These are phyloP conservation scores for Aspergillus jensenii DNA, from an alignment of 2,329 filamentous ascomycete genomes.

Conservation along the genomic window DNA sequence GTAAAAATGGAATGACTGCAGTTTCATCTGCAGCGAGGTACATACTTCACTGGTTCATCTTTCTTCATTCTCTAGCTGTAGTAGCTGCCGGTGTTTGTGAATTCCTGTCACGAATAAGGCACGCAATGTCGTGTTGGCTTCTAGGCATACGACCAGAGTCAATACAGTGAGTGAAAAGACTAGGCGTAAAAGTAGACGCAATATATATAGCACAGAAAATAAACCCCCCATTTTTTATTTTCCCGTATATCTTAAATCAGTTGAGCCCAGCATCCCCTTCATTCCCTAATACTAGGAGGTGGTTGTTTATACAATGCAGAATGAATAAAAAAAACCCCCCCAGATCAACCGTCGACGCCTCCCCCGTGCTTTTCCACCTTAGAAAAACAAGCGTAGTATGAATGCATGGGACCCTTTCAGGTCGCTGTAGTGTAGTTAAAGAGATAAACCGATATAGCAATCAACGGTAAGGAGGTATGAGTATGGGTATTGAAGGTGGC, in stretches of 20 bases:
- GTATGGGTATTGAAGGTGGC: not conserved
- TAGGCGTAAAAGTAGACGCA: not conserved
- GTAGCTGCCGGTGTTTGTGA: not conserved
- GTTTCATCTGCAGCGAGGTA: not conserved
- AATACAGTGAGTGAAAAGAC: not conserved
- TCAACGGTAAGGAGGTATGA: not conserved
- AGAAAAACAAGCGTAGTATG: not conserved
- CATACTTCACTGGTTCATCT: not conserved
- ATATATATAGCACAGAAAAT: not conserved
- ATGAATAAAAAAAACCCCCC: not conserved
- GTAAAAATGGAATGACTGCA: not conserved
- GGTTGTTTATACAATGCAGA: slow-evolving; percentile 4
- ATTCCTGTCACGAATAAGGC: too few relatives aligned
- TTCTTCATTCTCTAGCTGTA: not conserved
- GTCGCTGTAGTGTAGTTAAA: not conserved
- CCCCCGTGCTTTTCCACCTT: not conserved
- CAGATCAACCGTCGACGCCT: not conserved
- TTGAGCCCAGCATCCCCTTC: too few relatives aligned
- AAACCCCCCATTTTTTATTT: not conserved
- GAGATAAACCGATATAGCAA: not conserved
- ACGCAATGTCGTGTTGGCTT: not conserved
- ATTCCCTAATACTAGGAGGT: not conserved
- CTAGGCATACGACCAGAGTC: not conserved
- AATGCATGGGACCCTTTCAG: not conserved
- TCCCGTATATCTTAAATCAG: not conserved